A percentile compares a stretch with the other conserved stretches of the same genome.
Conservation (phyloP, 2,329 filamentous ascomycete genomes). For the Ceratocystis colombiana region DNA sequence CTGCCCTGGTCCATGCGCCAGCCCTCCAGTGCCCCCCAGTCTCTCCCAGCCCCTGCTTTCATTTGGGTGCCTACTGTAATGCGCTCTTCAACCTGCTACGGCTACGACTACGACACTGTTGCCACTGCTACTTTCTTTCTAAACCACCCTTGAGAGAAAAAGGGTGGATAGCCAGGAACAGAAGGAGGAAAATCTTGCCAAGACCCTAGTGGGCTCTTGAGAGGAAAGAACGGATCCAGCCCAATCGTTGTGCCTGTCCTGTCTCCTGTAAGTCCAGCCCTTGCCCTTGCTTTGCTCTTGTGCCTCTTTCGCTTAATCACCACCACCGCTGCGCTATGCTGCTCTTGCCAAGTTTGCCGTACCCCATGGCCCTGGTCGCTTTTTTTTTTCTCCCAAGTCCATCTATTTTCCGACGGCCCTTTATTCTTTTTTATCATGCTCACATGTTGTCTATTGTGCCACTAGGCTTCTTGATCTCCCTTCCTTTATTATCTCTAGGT, state of each 20-base stretch:
- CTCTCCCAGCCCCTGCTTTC: neutral
- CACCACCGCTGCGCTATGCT: constrained; percentile 8
- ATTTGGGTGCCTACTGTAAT: neutral
- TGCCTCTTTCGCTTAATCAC: constrained; percentile 14
- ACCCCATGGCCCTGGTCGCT: neutral
- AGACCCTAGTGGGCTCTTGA: neutral
- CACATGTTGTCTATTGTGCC: constrained; percentile 11
- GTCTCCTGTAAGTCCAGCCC: neutral
- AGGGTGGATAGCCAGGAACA: neutral
- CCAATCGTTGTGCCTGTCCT: neutral
- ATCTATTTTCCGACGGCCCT: constrained; percentile 14
- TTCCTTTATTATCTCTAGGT: constrained; percentile 18
- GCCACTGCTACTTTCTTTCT: neutral
- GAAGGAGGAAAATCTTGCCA: neutral
- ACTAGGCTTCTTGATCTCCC: neutral
- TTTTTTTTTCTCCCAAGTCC: neutral
- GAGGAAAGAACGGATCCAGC: neutral
- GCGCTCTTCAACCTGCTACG: neutral
- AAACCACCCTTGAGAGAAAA: neutral
- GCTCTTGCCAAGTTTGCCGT: neutral
- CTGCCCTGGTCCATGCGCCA: neutral
- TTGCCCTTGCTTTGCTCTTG: neutral
- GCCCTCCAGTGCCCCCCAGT: neutral
- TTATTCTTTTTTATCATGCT: constrained; percentile 9
- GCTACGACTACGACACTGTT: neutral